phyloP scores from a whole-genome alignment of 352 stramenopile genomes.

The Proteromonas lacertae region DNA sequence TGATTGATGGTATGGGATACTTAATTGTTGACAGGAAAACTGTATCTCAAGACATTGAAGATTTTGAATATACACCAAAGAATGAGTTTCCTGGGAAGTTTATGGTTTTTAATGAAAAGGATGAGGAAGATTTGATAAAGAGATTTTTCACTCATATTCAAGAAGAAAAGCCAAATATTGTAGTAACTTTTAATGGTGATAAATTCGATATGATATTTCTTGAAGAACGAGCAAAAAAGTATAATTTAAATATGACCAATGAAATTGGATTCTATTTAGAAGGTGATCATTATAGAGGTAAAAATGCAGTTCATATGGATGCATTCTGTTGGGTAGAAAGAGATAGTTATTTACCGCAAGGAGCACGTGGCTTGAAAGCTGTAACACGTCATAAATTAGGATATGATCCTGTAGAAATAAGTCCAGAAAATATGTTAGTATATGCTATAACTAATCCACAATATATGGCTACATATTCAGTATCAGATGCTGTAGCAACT shows the following conservation, averaged over 20 bases:
- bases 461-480: conserved; percentile 93
- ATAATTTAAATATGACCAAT: conserved; percentile 45
- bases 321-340: conserved; percentile 94
- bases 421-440: conserved; percentile 90
- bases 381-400: conserved; percentile 97
- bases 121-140: conserved; percentile 27
- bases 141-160: conserved; percentile 30
- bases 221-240: conserved; percentile 29
- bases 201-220: conserved; percentile 99
- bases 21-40: conserved; percentile 76
- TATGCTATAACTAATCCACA: conserved; percentile 61
- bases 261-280: conserved; percentile 32
- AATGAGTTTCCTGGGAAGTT: conserved; percentile 46
- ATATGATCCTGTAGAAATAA: conserved; percentile 62
- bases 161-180: conserved; percentile 72
- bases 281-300: conserved; percentile 36
- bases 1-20: conserved; percentile 71
- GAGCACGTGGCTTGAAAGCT: conserved; percentile 82
- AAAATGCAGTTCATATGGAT: conserved; percentile 74
- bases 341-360: conserved; percentile 91
- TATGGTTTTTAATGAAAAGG: conserved; percentile 67
- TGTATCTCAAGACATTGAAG: conserved; percentile 72
- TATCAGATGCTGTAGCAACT: conserved; percentile 96
- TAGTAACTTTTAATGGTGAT: conserved; percentile 97
- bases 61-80: conserved; percentile 97